Base-by-base conservation (phyloP, 306 rosid species). In the Cucurbita ficifolia region DNA sequence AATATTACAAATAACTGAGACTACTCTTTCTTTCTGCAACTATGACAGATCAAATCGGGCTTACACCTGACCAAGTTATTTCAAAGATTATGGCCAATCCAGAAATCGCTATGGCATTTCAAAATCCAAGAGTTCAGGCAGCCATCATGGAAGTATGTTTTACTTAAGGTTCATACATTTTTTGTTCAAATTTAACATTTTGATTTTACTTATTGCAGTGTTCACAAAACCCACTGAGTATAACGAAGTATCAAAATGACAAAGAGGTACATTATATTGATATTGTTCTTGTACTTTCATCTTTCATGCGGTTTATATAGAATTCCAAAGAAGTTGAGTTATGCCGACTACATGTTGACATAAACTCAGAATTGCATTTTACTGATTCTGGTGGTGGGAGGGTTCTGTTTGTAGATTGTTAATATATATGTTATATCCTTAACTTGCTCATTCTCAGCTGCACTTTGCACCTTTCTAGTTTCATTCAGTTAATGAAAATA, bases 51-150 rank as follows among this genome's bases (percentile, higher is more conserved):
- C 97, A 91, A 91, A 89, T 95, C 75, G 99, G 99, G 81, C 97
- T 89, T 60, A 72, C 92, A 72, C 99, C 97, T 13, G 97, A 95
- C 82, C 91, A 95, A 81, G 96, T 89, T 35, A 85, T 95, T 82
- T 91, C 97, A 40, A 95, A 85, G 87, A 95, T 95, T 72, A 91
- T 95, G 97, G 92, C 91, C 72, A 88, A 91, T 80, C 99, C 99
- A 53, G 99, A 95, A 14, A 90, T 95, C 75, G 97, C 96, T 45
- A 73, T 84, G 96, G 99, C 99, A 56, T 95, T 95, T 80, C 99
- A 95, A 85, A 95, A 95, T 79, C 99, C 99, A 39, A 89, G 81
- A 88, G 97, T 95, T 79, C 97, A 95, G 86, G 91, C 94, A 72
- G 99, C 99, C 19, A 95, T 95, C 78, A 91, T 95, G 97, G 99